These are phyloP conservation scores for Saccharomyces pastorianus DNA, from an alignment of 1,139 yeast genomes.

Conservation along the genomic window DNA sequence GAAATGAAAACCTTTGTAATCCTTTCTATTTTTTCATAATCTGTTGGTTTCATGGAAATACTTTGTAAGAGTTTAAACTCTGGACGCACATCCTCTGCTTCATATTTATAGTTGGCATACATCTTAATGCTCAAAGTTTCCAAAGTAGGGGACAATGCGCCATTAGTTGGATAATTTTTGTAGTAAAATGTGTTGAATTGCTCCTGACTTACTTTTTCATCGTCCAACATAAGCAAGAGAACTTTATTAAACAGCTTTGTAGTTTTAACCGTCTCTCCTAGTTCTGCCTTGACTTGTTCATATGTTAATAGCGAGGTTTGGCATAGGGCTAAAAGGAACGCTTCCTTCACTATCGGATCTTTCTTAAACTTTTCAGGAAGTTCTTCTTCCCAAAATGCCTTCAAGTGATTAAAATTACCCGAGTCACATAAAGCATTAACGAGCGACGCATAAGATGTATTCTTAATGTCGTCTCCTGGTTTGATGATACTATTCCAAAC, in stretches of 20 bases:
- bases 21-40: slow-evolving; percentile 10
- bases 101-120: slow-evolving; percentile 17
- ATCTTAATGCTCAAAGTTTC: slow-evolving; percentile 21
- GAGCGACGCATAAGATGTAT: slow-evolving; percentile 23
- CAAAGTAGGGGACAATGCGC: slow-evolving; percentile 12
- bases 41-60: slow-evolving; percentile 14
- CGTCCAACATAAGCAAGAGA: slow-evolving; percentile 13
- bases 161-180: slow-evolving; percentile 6
- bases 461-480: slow-evolving; percentile 9
- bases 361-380: slow-evolving; percentile 18
- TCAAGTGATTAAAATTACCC: slow-evolving; percentile 13
- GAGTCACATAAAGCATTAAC: slow-evolving; percentile 19
- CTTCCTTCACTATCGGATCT: slow-evolving; percentile 15
- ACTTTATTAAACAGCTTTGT: slow-evolving; percentile 17
- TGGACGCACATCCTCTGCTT: slow-evolving; percentile 6
- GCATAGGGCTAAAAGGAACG: slow-evolving; percentile 15
- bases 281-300: slow-evolving; percentile 8
- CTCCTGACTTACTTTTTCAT: slow-evolving; percentile 6
- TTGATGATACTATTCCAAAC: slow-evolving; percentile 28
- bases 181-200: slow-evolving; percentile 14
- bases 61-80: slow-evolving; percentile 17
- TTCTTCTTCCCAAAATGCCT: slow-evolving; percentile 23
- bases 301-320: slow-evolving; percentile 8
- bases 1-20: slow-evolving; percentile 19
- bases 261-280: slow-evolving; percentile 10